Evolutionary conservation across 202 grass and related monocot species (phyloP).

Genomic region (Hordeum pubiflorum): DNA sequence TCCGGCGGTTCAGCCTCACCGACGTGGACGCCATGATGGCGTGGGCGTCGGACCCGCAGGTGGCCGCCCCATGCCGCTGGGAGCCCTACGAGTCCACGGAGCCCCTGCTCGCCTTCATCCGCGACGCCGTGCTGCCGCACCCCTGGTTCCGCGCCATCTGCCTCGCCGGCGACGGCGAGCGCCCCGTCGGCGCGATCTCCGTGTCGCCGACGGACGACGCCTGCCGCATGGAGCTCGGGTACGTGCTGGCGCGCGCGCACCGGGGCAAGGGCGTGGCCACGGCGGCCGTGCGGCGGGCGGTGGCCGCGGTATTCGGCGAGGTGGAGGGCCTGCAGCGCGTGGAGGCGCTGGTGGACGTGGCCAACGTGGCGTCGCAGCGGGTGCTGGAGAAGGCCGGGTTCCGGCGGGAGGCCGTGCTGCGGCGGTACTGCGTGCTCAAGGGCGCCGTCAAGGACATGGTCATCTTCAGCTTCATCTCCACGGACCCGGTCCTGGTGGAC

Average conservation of each 20-base stretch:
- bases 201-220: slow-evolving; percentile 36
- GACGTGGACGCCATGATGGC: slow-evolving; percentile 74
- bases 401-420: slow-evolving; percentile 54
- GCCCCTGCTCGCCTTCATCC: slow-evolving; percentile 50
- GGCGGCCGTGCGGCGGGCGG: slow-evolving; percentile 36
- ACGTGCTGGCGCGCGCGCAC: slow-evolving; percentile 53
- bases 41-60: slow-evolving; percentile 75
- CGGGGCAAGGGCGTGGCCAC: slow-evolving; percentile 69
- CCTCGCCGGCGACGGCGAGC: not conserved
- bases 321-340: slow-evolving; percentile 54
- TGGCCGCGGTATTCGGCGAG: slow-evolving; percentile 35
- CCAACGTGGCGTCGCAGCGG: slow-evolving; percentile 65
- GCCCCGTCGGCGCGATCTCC: slow-evolving; percentile 51
- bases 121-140: slow-evolving; percentile 56
- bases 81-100: slow-evolving; percentile 61
- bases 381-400: slow-evolving; percentile 84
- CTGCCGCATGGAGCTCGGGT: slow-evolving; percentile 57
- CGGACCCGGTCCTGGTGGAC: not conserved
- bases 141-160: slow-evolving; percentile 79
- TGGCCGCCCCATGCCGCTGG: slow-evolving; percentile 52
- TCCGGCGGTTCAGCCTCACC: slow-evolving; percentile 50
- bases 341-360: slow-evolving; percentile 59
- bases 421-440: slow-evolving; percentile 46
- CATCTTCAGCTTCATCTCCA: slow-evolving; percentile 49
- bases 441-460: slow-evolving; percentile 48